Evolutionary conservation across 2,329 filamentous ascomycete genomes (phyloP).

Genomic region (Xylaria sp.): DNA sequence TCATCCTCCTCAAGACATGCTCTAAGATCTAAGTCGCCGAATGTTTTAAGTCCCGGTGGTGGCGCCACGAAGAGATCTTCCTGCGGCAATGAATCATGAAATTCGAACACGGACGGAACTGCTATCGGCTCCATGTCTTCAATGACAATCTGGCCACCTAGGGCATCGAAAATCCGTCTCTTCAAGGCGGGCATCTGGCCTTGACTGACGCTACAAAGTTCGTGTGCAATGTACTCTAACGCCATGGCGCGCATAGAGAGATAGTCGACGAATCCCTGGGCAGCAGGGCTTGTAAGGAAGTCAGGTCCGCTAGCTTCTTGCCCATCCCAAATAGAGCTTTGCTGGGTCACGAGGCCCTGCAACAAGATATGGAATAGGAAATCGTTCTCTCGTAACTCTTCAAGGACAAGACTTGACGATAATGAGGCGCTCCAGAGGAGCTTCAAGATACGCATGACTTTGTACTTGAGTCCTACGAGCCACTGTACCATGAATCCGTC

Average conservation of each 20-base stretch:
- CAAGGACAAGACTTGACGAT: slow-evolving; percentile 75
- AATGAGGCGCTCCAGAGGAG: slow-evolving; percentile 84
- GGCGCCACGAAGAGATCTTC: slow-evolving; percentile 57
- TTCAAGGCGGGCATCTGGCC: slow-evolving; percentile 73
- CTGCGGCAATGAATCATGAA: slow-evolving; percentile 82
- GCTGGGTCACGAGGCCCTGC: slow-evolving; percentile 72
- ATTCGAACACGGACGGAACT: slow-evolving; percentile 83
- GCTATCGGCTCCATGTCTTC: slow-evolving; percentile 69
- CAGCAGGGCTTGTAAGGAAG: slow-evolving; percentile 73
- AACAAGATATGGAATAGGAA: slow-evolving; percentile 80
- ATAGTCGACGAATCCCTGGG: slow-evolving; percentile 76
- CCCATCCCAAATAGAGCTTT: slow-evolving; percentile 76
- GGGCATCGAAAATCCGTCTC: slow-evolving; percentile 69
- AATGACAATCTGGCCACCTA: slow-evolving; percentile 77
- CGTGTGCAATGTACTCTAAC: slow-evolving; percentile 83
- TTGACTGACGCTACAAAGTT: slow-evolving; percentile 79
- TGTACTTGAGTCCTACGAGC: slow-evolving; percentile 72
- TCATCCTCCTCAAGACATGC: slow-evolving; percentile 66
- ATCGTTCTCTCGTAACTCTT: slow-evolving; percentile 79
- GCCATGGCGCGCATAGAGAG: slow-evolving; percentile 77
- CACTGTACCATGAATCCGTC: slow-evolving; percentile 66
- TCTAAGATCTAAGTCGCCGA: slow-evolving; percentile 70
- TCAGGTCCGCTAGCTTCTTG: slow-evolving; percentile 62
- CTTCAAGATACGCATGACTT: slow-evolving; percentile 74
- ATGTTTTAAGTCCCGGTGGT: slow-evolving; percentile 62